Evolutionary conservation across 306 rosid genomes (phyloP), one percentile per base, ranked within the genome.

Genomic region (Casuarina equisetifolia): DNA sequence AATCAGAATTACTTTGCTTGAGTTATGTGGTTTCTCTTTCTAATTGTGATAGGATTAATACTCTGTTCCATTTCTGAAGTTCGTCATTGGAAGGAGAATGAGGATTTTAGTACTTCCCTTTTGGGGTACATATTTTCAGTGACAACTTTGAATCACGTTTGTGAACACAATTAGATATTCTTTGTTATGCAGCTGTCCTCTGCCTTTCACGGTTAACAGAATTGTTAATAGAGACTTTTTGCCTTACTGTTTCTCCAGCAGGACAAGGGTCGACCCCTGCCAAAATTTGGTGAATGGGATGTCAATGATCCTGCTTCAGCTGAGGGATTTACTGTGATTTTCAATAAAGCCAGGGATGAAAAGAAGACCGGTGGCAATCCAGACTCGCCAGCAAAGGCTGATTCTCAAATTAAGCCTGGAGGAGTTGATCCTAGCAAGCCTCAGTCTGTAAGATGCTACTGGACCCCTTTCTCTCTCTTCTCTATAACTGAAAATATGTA

Each of bases 251-350:
- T 68, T 79, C 58, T 79, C 62, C 38, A 77, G 58, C 91, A 95
- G 97, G 99, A 91, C 44, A 95, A 95, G 88, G 99, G 99, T 72
- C 93, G 74, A 76, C 97, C 99, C 58, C 91, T 95, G 12, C 99
- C 99, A 50, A 95, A 95, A 84, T 95, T 95, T 76, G 99, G 99
- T 77, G 99, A 92, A 85, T 95, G 99, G 99, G 97, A 95, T 80
- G 99, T 91, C 78, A 95, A 95, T 76, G 97, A 95, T 88, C 99
- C 99, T 73, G 89, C 99, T 85, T 95, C 99, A 10, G 97, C 99
- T 55, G 99, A 95, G 88, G 99, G 97, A 61, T 95, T 95, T 84
- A 95, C 99, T 61, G 97, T 95, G 89, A 95, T 95, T 74, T 95
- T 95, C 79, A 92, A 95, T 82, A 95, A 95, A 84, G 99, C 99